A percentile compares a stretch with the other conserved stretches of the same genome.
These are phyloP conservation scores for Teratosphaeria zuluensis DNA, from an alignment of 2,329 filamentous ascomycete genomes.

Conservation along the genomic window DNA sequence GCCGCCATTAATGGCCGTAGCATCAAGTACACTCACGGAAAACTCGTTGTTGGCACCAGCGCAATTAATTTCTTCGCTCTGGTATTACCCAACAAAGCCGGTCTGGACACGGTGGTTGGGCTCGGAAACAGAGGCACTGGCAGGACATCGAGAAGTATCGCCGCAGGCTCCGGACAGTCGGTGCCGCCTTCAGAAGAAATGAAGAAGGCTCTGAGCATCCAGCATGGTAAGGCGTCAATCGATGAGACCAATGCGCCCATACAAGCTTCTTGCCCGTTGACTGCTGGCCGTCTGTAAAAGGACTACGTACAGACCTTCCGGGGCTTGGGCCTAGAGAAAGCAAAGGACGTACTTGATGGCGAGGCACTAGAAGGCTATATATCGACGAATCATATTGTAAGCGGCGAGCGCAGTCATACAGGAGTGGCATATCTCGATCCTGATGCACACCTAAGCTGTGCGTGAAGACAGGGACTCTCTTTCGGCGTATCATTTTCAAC, in stretches of 20 bases:
- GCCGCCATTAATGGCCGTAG: slow-evolving; percentile 9
- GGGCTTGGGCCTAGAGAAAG: slow-evolving; percentile 6
- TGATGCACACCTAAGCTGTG: slow-evolving; percentile 8
- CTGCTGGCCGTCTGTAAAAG: slow-evolving; percentile 4
- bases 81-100: slow-evolving; percentile 13
- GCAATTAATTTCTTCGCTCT: slow-evolving; percentile 28
- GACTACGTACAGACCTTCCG: slow-evolving; percentile 10
- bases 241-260: slow-evolving; percentile 5
- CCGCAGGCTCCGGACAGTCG: slow-evolving; percentile 9
- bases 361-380: slow-evolving; percentile 34
- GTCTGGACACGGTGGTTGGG: slow-evolving; percentile 26
- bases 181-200: slow-evolving; percentile 3
- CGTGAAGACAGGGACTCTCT: slow-evolving; percentile 6
- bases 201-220: background rate
- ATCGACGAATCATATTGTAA: slow-evolving; percentile 2
- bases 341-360: slow-evolving; percentile 31
- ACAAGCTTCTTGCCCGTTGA: slow-evolving; percentile 5
- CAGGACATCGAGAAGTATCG: slow-evolving; percentile 20
- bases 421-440: slow-evolving; percentile 14
- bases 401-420: slow-evolving; percentile 14
- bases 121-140: slow-evolving; percentile 22
- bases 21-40: slow-evolving; percentile 23
- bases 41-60: slow-evolving; percentile 30
- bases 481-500: slow-evolving; percentile 2
- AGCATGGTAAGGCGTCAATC: no score